phyloP scores from a whole-genome alignment of 192 early-diverging fungal species.

The Hyaloraphidium curvatum region DNA sequence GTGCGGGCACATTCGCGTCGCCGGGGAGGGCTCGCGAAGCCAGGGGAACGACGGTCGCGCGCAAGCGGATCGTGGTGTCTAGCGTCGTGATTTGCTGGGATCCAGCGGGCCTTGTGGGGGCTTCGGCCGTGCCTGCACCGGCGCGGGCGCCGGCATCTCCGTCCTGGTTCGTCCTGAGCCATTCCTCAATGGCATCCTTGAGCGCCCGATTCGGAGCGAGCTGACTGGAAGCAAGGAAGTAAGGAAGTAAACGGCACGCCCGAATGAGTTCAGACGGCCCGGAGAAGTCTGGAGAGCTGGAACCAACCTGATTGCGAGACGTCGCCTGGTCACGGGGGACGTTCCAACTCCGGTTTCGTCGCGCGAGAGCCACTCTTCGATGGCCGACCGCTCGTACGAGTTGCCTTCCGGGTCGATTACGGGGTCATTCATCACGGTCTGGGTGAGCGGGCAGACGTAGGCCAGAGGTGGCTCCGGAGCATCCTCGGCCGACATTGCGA shows the following conservation, averaged over 20 bases:
- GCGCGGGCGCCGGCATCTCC: not conserved
- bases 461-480: not conserved
- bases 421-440: not conserved
- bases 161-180: not conserved
- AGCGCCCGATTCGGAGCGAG: constrained; percentile 1
- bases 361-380: not conserved
- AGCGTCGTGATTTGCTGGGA: too few species aligned
- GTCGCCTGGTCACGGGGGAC: not conserved
- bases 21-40: too few species aligned
- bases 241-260: not conserved
- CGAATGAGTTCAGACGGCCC: not conserved
- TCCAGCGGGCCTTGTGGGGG: not conserved
- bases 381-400: not conserved
- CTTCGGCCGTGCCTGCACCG: not conserved
- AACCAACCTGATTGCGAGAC: not conserved
- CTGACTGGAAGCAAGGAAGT: not conserved
- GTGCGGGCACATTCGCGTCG: too few species aligned
- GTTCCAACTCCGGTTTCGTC: too few species aligned
- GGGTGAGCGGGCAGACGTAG: not conserved
- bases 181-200: not conserved
- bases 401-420: not conserved
- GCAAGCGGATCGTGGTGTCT: too few species aligned
- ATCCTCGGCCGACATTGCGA: not conserved
- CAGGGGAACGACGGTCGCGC: too few species aligned
- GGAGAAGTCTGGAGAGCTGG: not conserved